Base-by-base conservation (phyloP, 2,329 filamentous ascomycete genomes). In the Xylogone sp. region DNA sequence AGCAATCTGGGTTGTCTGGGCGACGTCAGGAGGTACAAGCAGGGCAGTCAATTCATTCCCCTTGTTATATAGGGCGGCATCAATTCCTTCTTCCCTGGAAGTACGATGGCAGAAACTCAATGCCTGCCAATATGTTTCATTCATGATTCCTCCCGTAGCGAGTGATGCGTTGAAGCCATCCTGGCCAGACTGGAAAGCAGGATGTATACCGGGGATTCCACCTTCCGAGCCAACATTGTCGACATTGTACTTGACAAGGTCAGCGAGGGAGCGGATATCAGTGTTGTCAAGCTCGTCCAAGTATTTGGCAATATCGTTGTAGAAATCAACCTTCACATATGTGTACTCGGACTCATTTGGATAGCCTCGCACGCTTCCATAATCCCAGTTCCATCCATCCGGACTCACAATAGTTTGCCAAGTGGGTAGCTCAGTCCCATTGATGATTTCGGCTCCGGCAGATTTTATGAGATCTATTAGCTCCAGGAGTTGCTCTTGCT, bases 321-420 rank as follows among this genome's bases (percentile, higher is more conserved):
- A 86, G 60, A 86, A 86, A 63, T 88, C 83, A 0, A 84, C 81
- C 65, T 88, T 89, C 57, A 90, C 75, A 46, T 86, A 81, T 0
- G 83, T 87, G 68, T 85, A 90, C 65, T 90, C 86, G 13, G 83
- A 88, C 67, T 89, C 81, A 54, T 90, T 88, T n/a, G 82, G 70
- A 59, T 72, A 82, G 2, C 84, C 83, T 3, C 84, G 78, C 1
- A 72, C 76, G 5, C 70, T 75, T 13, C 86, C 85, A 56, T 82
- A 86, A 60, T 87, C 84, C 78, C 87, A 91, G 66, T 90, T 75
- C 86, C 86, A 91, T n/a, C 84, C 84, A 46, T 78, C 65, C 0
- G 82, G 84, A 27, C 78, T 79, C 12, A 90, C 77, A 21, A 88
- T 79, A 0, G 70, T 79, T 61, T 83, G 67, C 59, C 82, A 78